Base-by-base conservation (phyloP, 2,329 filamentous ascomycete genomes). In the Westerdykella sp. region DNA sequence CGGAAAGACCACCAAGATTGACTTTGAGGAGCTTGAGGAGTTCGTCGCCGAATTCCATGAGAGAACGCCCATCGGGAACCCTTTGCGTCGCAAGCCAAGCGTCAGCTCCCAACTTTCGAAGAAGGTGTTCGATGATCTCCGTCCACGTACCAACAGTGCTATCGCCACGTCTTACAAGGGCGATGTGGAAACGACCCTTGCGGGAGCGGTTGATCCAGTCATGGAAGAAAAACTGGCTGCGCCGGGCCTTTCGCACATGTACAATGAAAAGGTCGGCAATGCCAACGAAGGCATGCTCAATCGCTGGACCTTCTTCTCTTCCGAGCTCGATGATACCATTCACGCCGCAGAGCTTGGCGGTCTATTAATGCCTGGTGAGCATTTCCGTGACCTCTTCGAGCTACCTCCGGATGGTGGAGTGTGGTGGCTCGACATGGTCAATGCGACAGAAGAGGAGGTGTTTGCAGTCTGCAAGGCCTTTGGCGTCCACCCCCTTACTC, bases 401-500 rank as follows among this genome's bases (percentile, higher is more conserved):
- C 74, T 81, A 30, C 79, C 78, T 28, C 75, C 76, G 2, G 76
- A 81, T 28, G 77, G 89, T 55, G 91, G 91, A 57, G 90, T 95
- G n/a, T 98, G 91, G 90, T 98, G 93, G 93, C 76, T 98, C 40
- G 95, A 98, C 59, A 84, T 96, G 64, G 85, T 91, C 63, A 88
- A 87, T 54, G 88, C 91, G 1, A 90, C 84, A 1, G 86, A 90
- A 60, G 89, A 91, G 46, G 93, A 97, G 65, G 82, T 95, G 15
- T 81, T 83, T 35, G 84, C 84, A 23, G 84, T 98, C 49, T 95
- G 88, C 73, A 89, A 90, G 60, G 90, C 93, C 4, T 98, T 98
- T 67, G 88, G 88, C 12, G 86, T 98, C 42, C 93, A 98, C 68
- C 91, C 91, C 28, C 73, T 98, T 66, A 98, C 93, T 0, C 87